Percentiles rank a stretch among this genome's conserved stretches.
These are phyloP conservation scores for Coleophoma cylindrospora DNA, from an alignment of 2,329 filamentous ascomycete genomes.

Conservation along the genomic window DNA sequence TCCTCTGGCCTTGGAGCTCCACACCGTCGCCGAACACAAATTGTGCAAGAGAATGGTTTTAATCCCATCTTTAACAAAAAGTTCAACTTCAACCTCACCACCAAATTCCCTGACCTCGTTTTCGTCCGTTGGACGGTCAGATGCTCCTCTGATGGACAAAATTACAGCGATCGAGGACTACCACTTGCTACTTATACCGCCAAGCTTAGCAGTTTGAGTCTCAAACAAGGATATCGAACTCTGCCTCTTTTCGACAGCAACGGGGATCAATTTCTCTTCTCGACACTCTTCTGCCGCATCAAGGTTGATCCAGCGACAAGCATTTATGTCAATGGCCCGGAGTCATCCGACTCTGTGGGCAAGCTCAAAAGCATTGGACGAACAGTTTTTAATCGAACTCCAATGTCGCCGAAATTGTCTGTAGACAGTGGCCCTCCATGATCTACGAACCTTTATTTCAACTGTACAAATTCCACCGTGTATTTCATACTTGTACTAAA, in stretches of 20 bases:
- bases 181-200: constrained; percentile 86
- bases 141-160: constrained; percentile 74
- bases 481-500: constrained; percentile 14
- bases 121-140: constrained; percentile 93
- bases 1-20: constrained; percentile 66
- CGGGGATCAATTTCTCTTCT: constrained; percentile 91
- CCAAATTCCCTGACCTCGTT: constrained; percentile 89
- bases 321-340: constrained; percentile 47
- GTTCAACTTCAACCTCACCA: constrained; percentile 77
- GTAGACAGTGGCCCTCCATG: constrained; percentile 13
- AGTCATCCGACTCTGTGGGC: constrained; percentile 37
- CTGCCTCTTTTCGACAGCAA: constrained; percentile 83
- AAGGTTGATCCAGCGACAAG: constrained; percentile 56
- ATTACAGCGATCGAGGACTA: constrained; percentile 55
- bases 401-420: constrained; percentile 21
- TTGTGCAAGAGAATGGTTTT: constrained; percentile 85
- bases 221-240: constrained; percentile 90
- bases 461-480: constrained; percentile 14
- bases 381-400: constrained; percentile 49
- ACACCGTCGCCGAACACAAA: constrained; percentile 72
- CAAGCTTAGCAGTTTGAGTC: constrained; percentile 66
- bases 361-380: constrained; percentile 52
- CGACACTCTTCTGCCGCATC: constrained; percentile 88
- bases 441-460: constrained; percentile 10
- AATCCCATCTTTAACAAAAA: constrained; percentile 82